Evolutionary conservation across 2,329 filamentous ascomycete species (phyloP), one percentile per base, ranked within the genome.

Genomic region (Pseudocercospora ulei): DNA sequence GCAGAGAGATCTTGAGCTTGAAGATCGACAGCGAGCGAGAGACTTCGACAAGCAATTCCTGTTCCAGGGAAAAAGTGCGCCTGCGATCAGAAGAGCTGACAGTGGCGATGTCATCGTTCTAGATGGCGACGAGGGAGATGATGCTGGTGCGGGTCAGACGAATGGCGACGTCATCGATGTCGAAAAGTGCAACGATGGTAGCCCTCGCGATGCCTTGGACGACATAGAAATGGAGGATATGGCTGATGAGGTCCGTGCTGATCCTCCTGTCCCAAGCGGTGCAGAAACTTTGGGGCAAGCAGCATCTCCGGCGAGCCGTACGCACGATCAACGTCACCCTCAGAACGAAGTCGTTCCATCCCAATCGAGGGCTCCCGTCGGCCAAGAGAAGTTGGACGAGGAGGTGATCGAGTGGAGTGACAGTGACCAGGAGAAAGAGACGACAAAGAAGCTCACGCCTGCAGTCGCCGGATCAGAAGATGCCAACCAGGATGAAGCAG

Each of bases 1-100:
- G 20, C 63, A 67, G 38, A 59, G 60, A 37, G 49, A 38, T 3
- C 28, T 62, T 7, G 59, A 68, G 36, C 55, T 57, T 16, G 56
- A 62, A 38, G 61, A 65, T 19, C 69, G 80, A 44, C 71, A 78
- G 34, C 70, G 71, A 16, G 61, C 77, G 44, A 73, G 71, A 50
- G 71, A 74, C 40, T 61, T 71, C 63, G 48, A 72, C 64, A 52
- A 67, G 59, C 31, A 73, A 12, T 75, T 81, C 40, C 76, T 80
- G 39, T 78, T 78, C 12, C 72, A 79, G 41, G 39, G 49, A 19
- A 35, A 39, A 3, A 44, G 45, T 9, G 74, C 81, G 50, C 62
- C 70, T 16, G 68, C 73, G 40, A 70, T 75, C 0, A 62, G 69
- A 28, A 74, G 76, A 49, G 72, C 76, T 33, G 65, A 75, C 26